A percentile compares a stretch with the other conserved stretches of the same genome.
These are phyloP conservation scores for Talaromyces amestolkiae DNA, from an alignment of 2,329 filamentous ascomycete genomes.

Conservation along the genomic window DNA sequence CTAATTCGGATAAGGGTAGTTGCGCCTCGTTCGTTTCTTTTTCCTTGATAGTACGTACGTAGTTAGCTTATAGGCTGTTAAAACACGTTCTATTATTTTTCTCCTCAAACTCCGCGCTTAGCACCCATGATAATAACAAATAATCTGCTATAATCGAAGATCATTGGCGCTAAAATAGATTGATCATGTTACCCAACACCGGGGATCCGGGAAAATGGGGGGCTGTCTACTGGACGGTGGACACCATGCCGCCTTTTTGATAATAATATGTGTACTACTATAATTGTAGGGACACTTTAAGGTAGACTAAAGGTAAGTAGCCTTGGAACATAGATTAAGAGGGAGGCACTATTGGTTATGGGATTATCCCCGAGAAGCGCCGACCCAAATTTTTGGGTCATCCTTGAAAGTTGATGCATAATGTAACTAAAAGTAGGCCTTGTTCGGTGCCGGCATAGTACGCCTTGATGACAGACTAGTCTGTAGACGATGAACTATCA, in stretches of 20 bases:
- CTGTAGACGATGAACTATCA: background rate
- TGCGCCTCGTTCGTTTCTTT: background rate
- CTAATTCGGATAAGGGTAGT: constrained; percentile 9
- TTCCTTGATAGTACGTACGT: background rate
- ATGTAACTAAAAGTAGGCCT: background rate
- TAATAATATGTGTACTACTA: background rate
- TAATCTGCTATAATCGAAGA: background rate
- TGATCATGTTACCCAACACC: constrained; percentile 7
- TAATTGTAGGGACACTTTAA: background rate
- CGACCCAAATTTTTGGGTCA: constrained; percentile 10
- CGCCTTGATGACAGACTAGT: background rate
- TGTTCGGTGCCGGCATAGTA: background rate
- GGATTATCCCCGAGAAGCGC: background rate
- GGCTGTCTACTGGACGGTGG: background rate
- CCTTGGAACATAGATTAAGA: background rate
- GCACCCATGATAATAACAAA: constrained; percentile 4
- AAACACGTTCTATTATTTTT: background rate
- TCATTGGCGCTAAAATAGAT: constrained; percentile 8
- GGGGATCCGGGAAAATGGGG: background rate
- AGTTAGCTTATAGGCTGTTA: background rate
- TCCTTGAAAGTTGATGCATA: background rate
- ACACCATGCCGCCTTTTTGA: background rate
- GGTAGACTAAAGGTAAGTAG: no score
- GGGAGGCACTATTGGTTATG: background rate
- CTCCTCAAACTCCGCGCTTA: constrained; percentile 2